Conservation (phyloP, 257 asterid species). For the Ocimum tenuiflorum region DNA sequence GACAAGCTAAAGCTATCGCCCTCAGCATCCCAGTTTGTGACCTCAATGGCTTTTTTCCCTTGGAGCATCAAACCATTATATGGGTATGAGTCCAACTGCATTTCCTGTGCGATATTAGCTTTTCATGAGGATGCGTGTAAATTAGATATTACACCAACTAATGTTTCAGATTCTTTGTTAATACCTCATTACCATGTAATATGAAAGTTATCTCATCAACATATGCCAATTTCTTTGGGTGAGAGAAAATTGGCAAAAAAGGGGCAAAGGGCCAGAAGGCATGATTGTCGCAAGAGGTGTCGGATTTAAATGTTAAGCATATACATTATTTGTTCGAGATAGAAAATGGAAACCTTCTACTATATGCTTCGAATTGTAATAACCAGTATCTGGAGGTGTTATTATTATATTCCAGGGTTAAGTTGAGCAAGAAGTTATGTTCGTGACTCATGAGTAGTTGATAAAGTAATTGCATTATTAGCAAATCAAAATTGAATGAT, state of each 20-base stretch:
- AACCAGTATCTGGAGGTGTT: background rate
- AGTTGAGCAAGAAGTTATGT: conserved; percentile 7
- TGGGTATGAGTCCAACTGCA: conserved; percentile 48
- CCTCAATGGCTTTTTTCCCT: conserved; percentile 81
- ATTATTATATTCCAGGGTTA: background rate
- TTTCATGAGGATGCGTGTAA: conserved; percentile 2
- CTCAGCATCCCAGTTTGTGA: conserved; percentile 88
- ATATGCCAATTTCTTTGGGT: background rate
- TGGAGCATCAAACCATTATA: conserved; percentile 94
- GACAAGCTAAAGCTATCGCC: conserved; percentile 83
- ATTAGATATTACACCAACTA: background rate
- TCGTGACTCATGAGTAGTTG: no score
- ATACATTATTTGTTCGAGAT: background rate
- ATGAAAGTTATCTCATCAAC: no score
- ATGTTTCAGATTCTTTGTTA: background rate
- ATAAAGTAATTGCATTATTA: background rate
- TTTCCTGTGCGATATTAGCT: conserved; percentile 5
- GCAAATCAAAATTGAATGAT: background rate
- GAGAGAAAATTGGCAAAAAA: background rate
- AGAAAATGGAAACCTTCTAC: background rate
- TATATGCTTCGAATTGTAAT: background rate
- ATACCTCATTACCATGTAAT: conserved; percentile 3
- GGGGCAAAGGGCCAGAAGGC: background rate
- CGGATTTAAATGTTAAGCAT: background rate
- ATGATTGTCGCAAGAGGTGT: background rate